Evolutionary conservation across 2,329 filamentous ascomycete genomes (phyloP), one percentile per base, ranked within the genome.

Genomic region (Cladophialophora immunda): DNA sequence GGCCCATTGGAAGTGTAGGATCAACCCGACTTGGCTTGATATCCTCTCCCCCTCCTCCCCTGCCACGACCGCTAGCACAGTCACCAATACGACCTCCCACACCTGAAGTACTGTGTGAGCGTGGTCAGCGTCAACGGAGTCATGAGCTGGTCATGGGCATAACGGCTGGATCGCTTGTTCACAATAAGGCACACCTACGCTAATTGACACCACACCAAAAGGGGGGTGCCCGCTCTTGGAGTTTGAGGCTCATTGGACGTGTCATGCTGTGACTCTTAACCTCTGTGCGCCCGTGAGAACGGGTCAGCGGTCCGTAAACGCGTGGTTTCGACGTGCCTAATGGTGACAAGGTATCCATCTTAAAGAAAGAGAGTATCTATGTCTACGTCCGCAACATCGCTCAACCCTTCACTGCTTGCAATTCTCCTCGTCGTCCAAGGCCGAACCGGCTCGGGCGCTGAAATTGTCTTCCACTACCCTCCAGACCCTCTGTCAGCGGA

Each of bases 381-480:
- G 82, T 81, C 81, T 57, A 81, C 80, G 54, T 78, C 81, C 63
- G 77, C 78, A 22, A 79, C 82, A 7, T 81, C 83, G 47, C 83
- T 83, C 59, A 84, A 87, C 72, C 82, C 86, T 52, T 86, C 83
- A 69, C 82, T 89, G 56, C 78, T 94, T 59, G 91, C 89, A 50
- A 87, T 94, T 65, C 87, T 92, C 59, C 86, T 94, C 45, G 87
- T 93, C 71, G 88, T 92, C 73, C 87, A 91, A 71, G 92, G 91
- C 36, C 88, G 90, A 71, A 90, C 92, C 73, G 92, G 93, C 17
- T 91, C 93, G 30, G 92, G 92, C 17, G 91, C 93, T 41, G 88
- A 89, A 70, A 90, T 95, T 73, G 90, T 95, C 73, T 97, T 94
- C 78, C 92, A 97, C 78, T 95, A 95, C 75, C 93, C 93, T n/a